Evolutionary conservation across 2,329 filamentous ascomycete species (phyloP).

Genomic region (Penicillium griseofulvum): DNA sequence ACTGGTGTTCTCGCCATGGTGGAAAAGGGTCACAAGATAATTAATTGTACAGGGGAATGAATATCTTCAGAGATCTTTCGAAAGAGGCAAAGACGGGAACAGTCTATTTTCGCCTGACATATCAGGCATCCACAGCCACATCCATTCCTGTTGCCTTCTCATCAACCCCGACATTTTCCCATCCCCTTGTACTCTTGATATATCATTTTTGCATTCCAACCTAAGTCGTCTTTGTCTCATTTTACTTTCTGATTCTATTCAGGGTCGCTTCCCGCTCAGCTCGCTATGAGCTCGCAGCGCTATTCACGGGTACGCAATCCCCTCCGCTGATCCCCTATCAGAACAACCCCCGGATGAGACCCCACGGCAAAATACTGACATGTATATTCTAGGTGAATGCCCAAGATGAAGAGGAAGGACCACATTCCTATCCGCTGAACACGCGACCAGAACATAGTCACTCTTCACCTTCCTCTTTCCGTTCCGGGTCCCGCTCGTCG

Average conservation of each 20-base stretch:
- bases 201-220: constrained; percentile 14
- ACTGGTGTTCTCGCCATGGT: constrained; percentile 29
- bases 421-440: constrained; percentile 32
- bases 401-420: constrained; percentile 44
- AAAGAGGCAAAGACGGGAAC: constrained; percentile 7
- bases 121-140: constrained; percentile 21
- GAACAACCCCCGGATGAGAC: constrained; percentile 14
- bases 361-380: constrained; percentile 11
- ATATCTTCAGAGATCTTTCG: neutral
- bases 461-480: constrained; percentile 72
- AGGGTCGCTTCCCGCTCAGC: constrained; percentile 31
- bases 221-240: constrained; percentile 12
- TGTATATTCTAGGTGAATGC: constrained; percentile 39
- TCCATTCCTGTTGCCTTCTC: constrained; percentile 24
- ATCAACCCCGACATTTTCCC: constrained; percentile 20
- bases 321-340: constrained; percentile 20
- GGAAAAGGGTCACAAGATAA: neutral
- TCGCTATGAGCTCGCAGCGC: constrained; percentile 50
- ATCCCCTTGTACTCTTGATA: constrained; percentile 18
- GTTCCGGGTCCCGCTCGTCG: constrained; percentile 78
- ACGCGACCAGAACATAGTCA: constrained; percentile 30
- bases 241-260: constrained; percentile 21
- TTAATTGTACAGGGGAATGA: neutral
- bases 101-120: constrained; percentile 9
- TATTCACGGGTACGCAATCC: constrained; percentile 46